Conservation (phyloP, 441 rosid genomes). For the Raphanus hybrid region DNA sequence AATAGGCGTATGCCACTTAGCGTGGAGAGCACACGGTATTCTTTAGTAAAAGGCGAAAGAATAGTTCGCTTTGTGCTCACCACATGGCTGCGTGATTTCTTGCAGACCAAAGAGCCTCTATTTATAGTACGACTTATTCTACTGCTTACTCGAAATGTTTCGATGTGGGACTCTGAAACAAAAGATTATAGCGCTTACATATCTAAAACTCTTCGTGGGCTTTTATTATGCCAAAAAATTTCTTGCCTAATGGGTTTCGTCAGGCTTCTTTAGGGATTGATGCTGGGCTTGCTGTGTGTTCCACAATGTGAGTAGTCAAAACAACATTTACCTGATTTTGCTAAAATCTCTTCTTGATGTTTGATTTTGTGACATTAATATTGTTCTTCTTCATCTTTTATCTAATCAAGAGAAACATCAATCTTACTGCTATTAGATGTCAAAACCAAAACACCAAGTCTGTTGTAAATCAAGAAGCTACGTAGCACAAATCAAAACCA, state of each 20-base stretch:
- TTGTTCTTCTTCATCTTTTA: too few species aligned
- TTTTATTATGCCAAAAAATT: constrained; percentile 25
- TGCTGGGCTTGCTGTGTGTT: too few species aligned
- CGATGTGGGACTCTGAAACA: not conserved
- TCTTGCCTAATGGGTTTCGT: too few species aligned
- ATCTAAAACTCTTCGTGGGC: not conserved
- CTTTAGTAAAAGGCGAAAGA: constrained; percentile 85
- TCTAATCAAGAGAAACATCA: too few species aligned
- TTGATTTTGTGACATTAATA: too few species aligned
- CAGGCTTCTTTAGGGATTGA: too few species aligned
- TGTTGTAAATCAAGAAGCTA: not conserved
- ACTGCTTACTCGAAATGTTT: not conserved
- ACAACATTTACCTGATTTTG: too few species aligned
- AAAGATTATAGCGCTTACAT: not conserved
- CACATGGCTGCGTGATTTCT: constrained; percentile 50
- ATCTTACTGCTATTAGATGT: too few species aligned
- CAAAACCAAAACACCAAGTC: constrained; percentile 16
- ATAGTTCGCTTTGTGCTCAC: constrained; percentile 71
- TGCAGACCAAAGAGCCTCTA: not conserved
- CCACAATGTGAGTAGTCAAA: too few species aligned
- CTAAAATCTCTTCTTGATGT: too few species aligned
- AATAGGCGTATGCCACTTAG: constrained; percentile 38
- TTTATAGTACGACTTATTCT: not conserved
- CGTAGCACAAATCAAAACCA: constrained; percentile 24
- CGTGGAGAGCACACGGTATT: constrained; percentile 57